Conservation (phyloP, 2,329 filamentous ascomycete species). For the Fusarium succisae region DNA sequence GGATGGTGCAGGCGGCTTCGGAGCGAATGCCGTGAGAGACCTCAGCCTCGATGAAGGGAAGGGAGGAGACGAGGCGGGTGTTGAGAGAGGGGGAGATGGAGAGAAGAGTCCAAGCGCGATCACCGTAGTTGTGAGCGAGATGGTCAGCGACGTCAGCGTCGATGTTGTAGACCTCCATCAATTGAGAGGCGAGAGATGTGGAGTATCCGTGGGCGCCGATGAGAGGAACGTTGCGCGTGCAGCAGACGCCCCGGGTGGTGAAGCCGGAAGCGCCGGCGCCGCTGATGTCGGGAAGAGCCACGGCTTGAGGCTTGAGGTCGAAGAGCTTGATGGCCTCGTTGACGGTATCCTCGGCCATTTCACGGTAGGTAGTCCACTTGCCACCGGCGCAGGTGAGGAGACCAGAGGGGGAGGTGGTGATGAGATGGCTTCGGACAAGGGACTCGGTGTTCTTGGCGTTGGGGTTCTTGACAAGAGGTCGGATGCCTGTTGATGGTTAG, state of each 20-base stretch:
- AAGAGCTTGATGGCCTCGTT: conserved; percentile 79
- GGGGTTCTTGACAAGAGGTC: conserved; percentile 82
- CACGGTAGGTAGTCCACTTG: conserved; percentile 90
- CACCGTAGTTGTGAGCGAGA: conserved; percentile 54
- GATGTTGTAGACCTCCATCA: conserved; percentile 50
- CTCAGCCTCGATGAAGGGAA: conserved; percentile 80
- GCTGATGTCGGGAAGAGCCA: conserved; percentile 70
- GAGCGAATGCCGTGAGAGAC: conserved; percentile 76
- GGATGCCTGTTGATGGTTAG: conserved; percentile 61
- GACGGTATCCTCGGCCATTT: conserved; percentile 88
- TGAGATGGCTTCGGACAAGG: conserved; percentile 82
- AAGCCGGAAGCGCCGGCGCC: conserved; percentile 62
- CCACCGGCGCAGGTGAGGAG: conserved; percentile 84
- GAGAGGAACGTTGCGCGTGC: conserved; percentile 77
- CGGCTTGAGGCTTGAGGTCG: conserved; percentile 61
- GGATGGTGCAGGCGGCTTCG: conserved; percentile 77
- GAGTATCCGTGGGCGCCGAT: conserved; percentile 79
- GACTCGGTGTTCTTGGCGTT: conserved; percentile 85
- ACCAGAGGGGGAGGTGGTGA: conserved; percentile 78
- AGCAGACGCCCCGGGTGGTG: conserved; percentile 74
- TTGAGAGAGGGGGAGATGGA: conserved; percentile 62
- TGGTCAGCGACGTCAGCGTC: conserved; percentile 54
- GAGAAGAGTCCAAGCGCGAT: conserved; percentile 77
- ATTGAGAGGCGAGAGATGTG: conserved; percentile 45
- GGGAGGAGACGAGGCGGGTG: conserved; percentile 69